Evolutionary conservation across 495 filamentous ascomycete species (phyloP).

Genomic region (Hypomontagnella monticulosa): DNA sequence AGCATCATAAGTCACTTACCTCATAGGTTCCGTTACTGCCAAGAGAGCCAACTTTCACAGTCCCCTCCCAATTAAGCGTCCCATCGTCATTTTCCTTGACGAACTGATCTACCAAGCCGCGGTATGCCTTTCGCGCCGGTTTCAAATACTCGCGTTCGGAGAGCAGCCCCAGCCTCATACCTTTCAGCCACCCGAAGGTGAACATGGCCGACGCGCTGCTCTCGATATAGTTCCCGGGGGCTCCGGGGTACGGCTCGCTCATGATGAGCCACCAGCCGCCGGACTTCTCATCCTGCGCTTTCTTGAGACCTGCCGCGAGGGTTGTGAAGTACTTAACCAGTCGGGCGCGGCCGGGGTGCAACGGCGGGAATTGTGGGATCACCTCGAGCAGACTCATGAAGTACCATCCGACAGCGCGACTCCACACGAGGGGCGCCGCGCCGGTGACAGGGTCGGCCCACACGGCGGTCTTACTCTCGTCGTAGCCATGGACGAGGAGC

Average conservation of each 20-base stretch:
- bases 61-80: slow-evolving; percentile 62
- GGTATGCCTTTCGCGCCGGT: slow-evolving; percentile 52
- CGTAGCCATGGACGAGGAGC: slow-evolving; percentile 68
- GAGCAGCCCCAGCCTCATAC: slow-evolving; percentile 57
- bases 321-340: slow-evolving; percentile 53
- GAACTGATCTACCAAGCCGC: slow-evolving; percentile 53
- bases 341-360: slow-evolving; percentile 44
- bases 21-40: slow-evolving; percentile 59
- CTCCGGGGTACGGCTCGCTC: slow-evolving; percentile 53
- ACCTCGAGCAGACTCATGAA: slow-evolving; percentile 66
- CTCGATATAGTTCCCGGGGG: slow-evolving; percentile 68
- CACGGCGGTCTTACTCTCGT: slow-evolving; percentile 59
- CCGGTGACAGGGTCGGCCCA: slow-evolving; percentile 68
- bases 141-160: slow-evolving; percentile 42
- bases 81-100: slow-evolving; percentile 55
- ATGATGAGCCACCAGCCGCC: slow-evolving; percentile 72
- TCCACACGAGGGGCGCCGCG: slow-evolving; percentile 65
- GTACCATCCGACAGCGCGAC: slow-evolving; percentile 68
- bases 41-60: slow-evolving; percentile 65
- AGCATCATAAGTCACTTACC: slow-evolving; percentile 33
- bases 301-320: slow-evolving; percentile 54
- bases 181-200: slow-evolving; percentile 64
- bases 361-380: slow-evolving; percentile 57
- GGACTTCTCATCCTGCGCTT: slow-evolving; percentile 54
- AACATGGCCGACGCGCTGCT: slow-evolving; percentile 69